A percentile compares a stretch with the other conserved stretches of the same genome.
Conservation (phyloP, 139 green algal species). For the Pleodorina starrii region DNA sequence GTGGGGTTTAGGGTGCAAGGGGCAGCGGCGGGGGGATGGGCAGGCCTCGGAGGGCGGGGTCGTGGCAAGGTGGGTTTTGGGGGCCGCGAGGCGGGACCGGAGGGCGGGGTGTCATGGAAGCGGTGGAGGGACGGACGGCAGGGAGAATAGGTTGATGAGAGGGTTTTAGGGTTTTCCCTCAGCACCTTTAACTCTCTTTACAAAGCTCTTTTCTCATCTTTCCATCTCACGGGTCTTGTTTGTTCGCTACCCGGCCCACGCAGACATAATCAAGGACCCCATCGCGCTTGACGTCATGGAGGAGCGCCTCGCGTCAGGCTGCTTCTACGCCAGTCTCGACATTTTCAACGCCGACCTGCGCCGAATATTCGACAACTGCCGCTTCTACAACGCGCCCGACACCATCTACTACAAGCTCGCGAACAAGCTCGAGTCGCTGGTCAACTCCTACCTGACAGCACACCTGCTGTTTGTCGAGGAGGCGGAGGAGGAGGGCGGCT, state of each 20-base stretch:
- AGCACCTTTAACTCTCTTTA: no score
- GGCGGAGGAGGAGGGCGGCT: neutral
- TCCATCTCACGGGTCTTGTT: no score
- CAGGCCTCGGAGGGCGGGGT: neutral
- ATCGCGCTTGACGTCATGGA: slow-evolving; percentile 75
- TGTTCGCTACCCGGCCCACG: neutral
- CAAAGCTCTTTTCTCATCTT: no score
- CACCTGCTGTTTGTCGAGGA: slow-evolving; percentile 48
- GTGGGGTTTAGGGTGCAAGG: no score
- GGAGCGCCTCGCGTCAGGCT: slow-evolving; percentile 31
- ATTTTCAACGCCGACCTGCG: slow-evolving; percentile 94
- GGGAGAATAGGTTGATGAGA: neutral
- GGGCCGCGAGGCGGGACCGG: neutral
- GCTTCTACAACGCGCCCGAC: slow-evolving; percentile 90
- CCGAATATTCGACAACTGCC: slow-evolving; percentile 91
- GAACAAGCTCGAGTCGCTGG: slow-evolving; percentile 69
- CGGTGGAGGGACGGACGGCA: neutral
- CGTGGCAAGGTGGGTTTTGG: neutral
- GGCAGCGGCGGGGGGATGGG: no score
- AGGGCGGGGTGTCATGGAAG: neutral
- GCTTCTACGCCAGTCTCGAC: slow-evolving; percentile 94
- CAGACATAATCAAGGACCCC: slow-evolving; percentile 85
- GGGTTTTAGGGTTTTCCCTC: no score
- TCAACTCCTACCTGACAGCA: slow-evolving; percentile 62
- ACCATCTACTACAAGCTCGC: slow-evolving; percentile 92